Evolutionary conservation across 495 filamentous ascomycete genomes (phyloP).

Genomic region (Talaromyces thailandensis): DNA sequence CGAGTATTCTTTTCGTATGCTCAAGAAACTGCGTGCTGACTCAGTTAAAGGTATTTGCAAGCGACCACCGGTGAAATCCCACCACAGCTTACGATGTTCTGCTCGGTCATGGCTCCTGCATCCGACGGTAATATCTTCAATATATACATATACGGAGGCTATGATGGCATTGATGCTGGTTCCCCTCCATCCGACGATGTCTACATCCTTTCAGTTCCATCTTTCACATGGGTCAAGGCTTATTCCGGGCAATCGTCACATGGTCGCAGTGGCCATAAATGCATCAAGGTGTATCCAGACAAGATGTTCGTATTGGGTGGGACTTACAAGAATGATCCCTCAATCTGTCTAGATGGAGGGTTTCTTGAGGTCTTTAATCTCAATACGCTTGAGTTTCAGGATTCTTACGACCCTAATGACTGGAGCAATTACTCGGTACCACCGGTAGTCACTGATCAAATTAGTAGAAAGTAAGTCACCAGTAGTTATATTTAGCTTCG

Average conservation of each 20-base stretch:
- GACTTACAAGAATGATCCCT: slow-evolving; percentile 15
- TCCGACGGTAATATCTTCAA: slow-evolving; percentile 46
- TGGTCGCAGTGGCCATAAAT: slow-evolving; percentile 49
- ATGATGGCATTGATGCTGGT: slow-evolving; percentile 30
- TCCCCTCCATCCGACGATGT: slow-evolving; percentile 45
- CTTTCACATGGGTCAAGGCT: slow-evolving; percentile 56
- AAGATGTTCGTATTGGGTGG: slow-evolving; percentile 60
- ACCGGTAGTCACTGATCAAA: slow-evolving; percentile 31
- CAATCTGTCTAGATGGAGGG: slow-evolving; percentile 37
- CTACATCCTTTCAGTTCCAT: slow-evolving; percentile 56
- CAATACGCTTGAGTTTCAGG: slow-evolving; percentile 39
- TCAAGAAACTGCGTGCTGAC: background rate
- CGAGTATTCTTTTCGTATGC: slow-evolving; percentile 10
- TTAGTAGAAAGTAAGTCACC: slow-evolving; percentile 39
- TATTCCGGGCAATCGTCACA: slow-evolving; percentile 28
- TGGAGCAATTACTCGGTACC: slow-evolving; percentile 49
- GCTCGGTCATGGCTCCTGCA: slow-evolving; percentile 48
- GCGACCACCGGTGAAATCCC: slow-evolving; percentile 37
- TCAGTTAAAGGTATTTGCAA: slow-evolving; percentile 31
- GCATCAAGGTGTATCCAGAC: slow-evolving; percentile 54
- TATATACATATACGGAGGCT: slow-evolving; percentile 61
- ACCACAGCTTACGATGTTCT: slow-evolving; percentile 40
- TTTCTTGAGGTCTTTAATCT: slow-evolving; percentile 51
- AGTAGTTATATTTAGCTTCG: background rate
- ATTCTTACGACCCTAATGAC: slow-evolving; percentile 42